Evolutionary conservation across 371 early-diverging fungal genomes (phyloP).

Genomic region (Catenaria anguillulae): DNA sequence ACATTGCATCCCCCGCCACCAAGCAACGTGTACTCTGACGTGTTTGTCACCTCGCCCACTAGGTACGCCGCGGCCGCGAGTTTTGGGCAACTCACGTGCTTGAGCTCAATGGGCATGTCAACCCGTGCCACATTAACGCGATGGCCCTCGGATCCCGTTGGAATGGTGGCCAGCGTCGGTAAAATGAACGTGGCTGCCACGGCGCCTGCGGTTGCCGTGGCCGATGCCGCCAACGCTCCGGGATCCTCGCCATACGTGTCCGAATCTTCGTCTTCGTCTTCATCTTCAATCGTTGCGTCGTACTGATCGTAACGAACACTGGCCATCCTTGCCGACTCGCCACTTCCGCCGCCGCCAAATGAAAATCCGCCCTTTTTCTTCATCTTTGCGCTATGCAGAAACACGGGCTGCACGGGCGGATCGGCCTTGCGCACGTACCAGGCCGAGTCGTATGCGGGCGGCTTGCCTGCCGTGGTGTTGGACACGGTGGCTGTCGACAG

Average conservation of each 20-base stretch:
- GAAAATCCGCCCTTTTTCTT: too few relatives aligned
- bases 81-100: not conserved
- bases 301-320: too few relatives aligned
- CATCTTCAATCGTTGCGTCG: too few relatives aligned
- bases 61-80: conserved; percentile 2
- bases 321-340: not conserved
- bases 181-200: not conserved
- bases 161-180: not conserved
- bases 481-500: conserved; percentile 8
- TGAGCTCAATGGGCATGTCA: not conserved
- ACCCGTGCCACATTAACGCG: not conserved
- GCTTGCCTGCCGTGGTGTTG: not conserved
- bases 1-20: not conserved
- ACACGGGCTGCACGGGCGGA: too few relatives aligned
- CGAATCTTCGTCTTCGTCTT: not conserved
- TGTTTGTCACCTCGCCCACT: not conserved
- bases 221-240: not conserved
- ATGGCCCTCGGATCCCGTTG: not conserved
- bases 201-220: not conserved
- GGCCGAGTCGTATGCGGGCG: too few relatives aligned
- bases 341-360: not conserved
- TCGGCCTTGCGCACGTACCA: too few relatives aligned
- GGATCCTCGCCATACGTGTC: not conserved
- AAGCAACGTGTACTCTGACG: conserved; percentile 5
- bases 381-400: too few relatives aligned